Evolutionary conservation across 2,329 filamentous ascomycete genomes (phyloP).

Genomic region (Massarina eburnea): DNA sequence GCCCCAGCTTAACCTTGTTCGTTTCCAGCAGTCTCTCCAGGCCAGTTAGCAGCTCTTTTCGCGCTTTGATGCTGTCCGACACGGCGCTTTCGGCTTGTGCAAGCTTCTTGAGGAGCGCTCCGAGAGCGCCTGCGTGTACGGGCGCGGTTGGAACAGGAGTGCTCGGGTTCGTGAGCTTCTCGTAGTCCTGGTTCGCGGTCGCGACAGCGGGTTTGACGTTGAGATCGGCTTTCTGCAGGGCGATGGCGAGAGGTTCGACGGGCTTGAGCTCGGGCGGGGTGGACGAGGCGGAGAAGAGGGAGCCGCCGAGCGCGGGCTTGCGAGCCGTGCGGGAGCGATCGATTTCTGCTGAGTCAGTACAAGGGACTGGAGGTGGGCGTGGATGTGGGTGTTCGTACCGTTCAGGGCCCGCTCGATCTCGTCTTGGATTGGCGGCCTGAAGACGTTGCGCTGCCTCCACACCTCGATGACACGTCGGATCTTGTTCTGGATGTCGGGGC

Average conservation of each 20-base stretch:
- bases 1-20: slow-evolving; percentile 68
- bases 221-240: slow-evolving; percentile 70
- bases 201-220: slow-evolving; percentile 67
- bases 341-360: slow-evolving; percentile 47
- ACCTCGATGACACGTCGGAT: slow-evolving; percentile 89
- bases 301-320: slow-evolving; percentile 64
- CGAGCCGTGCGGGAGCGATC: slow-evolving; percentile 58
- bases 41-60: slow-evolving; percentile 73
- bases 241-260: slow-evolving; percentile 73
- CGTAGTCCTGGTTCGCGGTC: slow-evolving; percentile 78
- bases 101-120: slow-evolving; percentile 84
- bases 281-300: slow-evolving; percentile 65
- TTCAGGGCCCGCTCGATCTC: slow-evolving; percentile 78
- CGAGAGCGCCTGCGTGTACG: slow-evolving; percentile 87
- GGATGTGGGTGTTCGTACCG: slow-evolving; percentile 55
- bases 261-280: slow-evolving; percentile 76
- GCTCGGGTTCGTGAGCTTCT: slow-evolving; percentile 75
- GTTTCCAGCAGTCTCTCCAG: slow-evolving; percentile 79
- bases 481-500: slow-evolving; percentile 82
- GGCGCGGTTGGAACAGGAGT: slow-evolving; percentile 74
- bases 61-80: slow-evolving; percentile 83
- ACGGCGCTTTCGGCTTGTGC: slow-evolving; percentile 88
- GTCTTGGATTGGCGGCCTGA: slow-evolving; percentile 76
- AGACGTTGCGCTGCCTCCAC: slow-evolving; percentile 85
- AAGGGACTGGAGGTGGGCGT: background rate